These are phyloP conservation scores for Ogataea pilisensis DNA, from an alignment of 805 yeast species.

Conservation along the genomic window DNA sequence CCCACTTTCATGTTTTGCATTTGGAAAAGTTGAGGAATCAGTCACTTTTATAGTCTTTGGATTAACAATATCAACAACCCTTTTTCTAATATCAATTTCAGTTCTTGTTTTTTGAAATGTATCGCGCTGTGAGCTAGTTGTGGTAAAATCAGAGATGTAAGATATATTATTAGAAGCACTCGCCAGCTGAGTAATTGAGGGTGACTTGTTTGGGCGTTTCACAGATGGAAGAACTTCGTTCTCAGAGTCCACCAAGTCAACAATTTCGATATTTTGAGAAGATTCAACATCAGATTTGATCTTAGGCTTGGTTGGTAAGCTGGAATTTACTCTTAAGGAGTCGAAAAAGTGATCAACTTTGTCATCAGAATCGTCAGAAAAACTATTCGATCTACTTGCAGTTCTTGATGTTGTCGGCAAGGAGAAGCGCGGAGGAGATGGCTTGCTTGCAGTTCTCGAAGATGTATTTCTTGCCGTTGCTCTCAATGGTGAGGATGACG, in stretches of 20 bases:
- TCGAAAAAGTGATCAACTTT: too few species aligned
- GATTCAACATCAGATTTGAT: too few species aligned
- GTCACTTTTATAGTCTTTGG: not conserved
- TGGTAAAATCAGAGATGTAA: conserved; percentile 4
- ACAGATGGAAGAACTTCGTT: not conserved
- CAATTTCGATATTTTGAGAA: conserved; percentile 9
- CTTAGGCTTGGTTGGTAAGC: too few species aligned
- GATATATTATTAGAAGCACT: not conserved
- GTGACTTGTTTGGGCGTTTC: too few species aligned
- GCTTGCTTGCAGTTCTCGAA: not conserved
- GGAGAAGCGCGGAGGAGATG: too few species aligned
- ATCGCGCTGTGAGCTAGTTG: not conserved
- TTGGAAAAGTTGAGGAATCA: not conserved
- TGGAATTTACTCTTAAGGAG: too few species aligned
- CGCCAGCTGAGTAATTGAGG: not conserved
- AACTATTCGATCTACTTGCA: too few species aligned
- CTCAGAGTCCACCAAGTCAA: conserved; percentile 11
- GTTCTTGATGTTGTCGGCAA: too few species aligned
- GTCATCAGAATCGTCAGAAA: too few species aligned
- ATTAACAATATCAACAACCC: not conserved
- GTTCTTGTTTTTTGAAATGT: not conserved
- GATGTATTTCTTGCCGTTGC: not conserved
- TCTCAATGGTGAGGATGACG: not conserved
- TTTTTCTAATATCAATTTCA: not conserved
- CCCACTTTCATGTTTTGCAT: not conserved